Conservation (phyloP, 2,329 filamentous ascomycete species). For the Bipolaris bicolor region DNA sequence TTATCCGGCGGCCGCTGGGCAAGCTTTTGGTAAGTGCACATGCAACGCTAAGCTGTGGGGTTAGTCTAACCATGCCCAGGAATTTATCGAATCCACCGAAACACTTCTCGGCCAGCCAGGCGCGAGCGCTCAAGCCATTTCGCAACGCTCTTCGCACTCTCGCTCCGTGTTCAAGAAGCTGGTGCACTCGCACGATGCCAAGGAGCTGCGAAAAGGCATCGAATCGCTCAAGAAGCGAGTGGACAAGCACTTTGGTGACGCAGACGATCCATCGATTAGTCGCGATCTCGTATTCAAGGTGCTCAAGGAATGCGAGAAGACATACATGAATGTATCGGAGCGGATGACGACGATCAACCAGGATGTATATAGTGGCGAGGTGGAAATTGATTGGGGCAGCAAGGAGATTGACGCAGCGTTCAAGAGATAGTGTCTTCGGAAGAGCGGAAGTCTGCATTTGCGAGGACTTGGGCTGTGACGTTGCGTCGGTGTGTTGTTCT, state of each 20-base stretch:
- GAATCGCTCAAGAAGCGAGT: conserved; percentile 88
- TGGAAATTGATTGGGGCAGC: conserved; percentile 50
- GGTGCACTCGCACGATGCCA: conserved; percentile 77
- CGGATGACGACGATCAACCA: conserved; percentile 51
- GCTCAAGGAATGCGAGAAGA: conserved; percentile 63
- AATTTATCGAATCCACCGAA: conserved; percentile 90
- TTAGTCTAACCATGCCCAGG: conserved; percentile 50
- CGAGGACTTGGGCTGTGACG: conserved; percentile 9
- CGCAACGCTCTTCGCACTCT: conserved; percentile 81
- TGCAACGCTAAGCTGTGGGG: background rate
- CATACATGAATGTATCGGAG: conserved; percentile 62
- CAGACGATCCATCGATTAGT: conserved; percentile 73
- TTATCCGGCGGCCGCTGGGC: conserved; percentile 86
- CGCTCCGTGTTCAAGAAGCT: conserved; percentile 86
- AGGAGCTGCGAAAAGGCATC: conserved; percentile 88
- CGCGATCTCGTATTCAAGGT: conserved; percentile 65
- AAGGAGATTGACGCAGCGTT: conserved; percentile 42
- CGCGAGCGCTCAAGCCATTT: conserved; percentile 64
- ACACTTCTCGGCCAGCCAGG: conserved; percentile 65
- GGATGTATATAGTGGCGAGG: conserved; percentile 55
- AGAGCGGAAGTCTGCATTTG: conserved; percentile 22
- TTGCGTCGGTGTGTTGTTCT: conserved; percentile 4
- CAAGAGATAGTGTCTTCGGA: conserved; percentile 31
- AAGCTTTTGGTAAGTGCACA: conserved; percentile 69
- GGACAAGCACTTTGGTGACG: conserved; percentile 96